Evolutionary conservation across 2,329 filamentous ascomycete species (phyloP).

Genomic region (Phialemoniopsis sp.): DNA sequence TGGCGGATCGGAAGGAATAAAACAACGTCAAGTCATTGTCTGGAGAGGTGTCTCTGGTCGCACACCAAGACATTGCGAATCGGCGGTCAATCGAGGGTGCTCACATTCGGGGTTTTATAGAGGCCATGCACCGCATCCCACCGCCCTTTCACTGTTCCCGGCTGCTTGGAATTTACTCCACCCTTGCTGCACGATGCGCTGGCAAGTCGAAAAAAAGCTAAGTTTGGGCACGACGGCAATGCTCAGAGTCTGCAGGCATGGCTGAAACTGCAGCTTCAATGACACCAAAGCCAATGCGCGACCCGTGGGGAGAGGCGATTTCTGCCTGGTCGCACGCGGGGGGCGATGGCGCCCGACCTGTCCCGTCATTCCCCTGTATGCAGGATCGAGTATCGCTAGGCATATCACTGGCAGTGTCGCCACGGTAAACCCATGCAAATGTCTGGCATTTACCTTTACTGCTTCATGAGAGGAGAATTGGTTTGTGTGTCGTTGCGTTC

Average conservation of each 20-base stretch:
- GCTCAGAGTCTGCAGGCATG: background rate
- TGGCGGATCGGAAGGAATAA: constrained; percentile 6
- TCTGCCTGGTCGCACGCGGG: no score
- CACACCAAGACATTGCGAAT: background rate
- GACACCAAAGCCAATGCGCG: constrained; percentile 6
- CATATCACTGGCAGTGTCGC: no score
- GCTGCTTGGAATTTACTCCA: constrained; percentile 17
- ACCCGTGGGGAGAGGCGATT: background rate
- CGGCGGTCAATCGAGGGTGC: constrained; percentile 1
- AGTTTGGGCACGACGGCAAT: constrained; percentile 13
- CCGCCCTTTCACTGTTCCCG: constrained; percentile 9
- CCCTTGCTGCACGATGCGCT: constrained; percentile 30
- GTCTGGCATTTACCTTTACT: no score
- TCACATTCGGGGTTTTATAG: constrained; percentile 1
- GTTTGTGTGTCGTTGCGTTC: no score
- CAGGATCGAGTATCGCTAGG: no score
- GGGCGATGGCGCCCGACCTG: no score
- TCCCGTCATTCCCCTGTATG: no score
- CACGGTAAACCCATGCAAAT: no score
- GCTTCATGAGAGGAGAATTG: no score
- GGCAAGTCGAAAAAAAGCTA: constrained; percentile 19
- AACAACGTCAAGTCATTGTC: background rate
- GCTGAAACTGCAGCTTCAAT: background rate
- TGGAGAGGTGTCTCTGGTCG: background rate
- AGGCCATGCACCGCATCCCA: background rate